Evolutionary conservation across 2,329 filamentous ascomycete genomes (phyloP), one percentile per base, ranked within the genome.

Genomic region (Dactylellina haptotyla): DNA sequence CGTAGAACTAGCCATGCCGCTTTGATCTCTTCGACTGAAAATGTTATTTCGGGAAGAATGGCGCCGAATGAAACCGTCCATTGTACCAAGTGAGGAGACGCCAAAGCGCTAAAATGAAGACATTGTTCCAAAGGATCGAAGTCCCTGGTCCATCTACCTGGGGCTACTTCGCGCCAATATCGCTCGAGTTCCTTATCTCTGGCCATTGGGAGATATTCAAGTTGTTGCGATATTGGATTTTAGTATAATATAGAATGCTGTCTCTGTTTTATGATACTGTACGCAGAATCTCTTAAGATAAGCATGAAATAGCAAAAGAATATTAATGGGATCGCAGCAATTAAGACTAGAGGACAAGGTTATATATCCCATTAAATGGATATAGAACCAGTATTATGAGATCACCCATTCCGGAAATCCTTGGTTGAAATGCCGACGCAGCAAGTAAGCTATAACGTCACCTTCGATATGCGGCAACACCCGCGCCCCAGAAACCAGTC

Each of bases 1-100:
- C 62, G 51, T 32, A 58, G 12, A 30, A 8, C 18, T 45, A 58
- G 2, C 62, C 53, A 66, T 0, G 53, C 62, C 4, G 8, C 20
- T 23, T 51, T 50, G 18, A 66, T 58, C 1, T 28, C 10, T 14
- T 58, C 25, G 25, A 48, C 25, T 4, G 62, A 25, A 1, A 39
- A n/a, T n/a, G n/a, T 10, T 2, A 5, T 23, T 5, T 39, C 32
- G 3, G 37, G 37, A 12, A 65, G 39, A 56, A 41, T 41, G 8
- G 32, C 62, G 2, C 62, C 62, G 16, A 45, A 23, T 14, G 50
- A 2, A 30, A 65, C 10, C 2, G 32, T 23, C 16, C 20, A 65
- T 50, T 57, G 62, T 26, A 23, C 39, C 32, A 39, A 5, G 10
- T 6, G 20, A n/a, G 62, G 62, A n/a, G 51, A 37, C 14, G 30